phyloP scores from a whole-genome alignment of 805 yeast species.

The Zygosaccharomyces bailii region DNA sequence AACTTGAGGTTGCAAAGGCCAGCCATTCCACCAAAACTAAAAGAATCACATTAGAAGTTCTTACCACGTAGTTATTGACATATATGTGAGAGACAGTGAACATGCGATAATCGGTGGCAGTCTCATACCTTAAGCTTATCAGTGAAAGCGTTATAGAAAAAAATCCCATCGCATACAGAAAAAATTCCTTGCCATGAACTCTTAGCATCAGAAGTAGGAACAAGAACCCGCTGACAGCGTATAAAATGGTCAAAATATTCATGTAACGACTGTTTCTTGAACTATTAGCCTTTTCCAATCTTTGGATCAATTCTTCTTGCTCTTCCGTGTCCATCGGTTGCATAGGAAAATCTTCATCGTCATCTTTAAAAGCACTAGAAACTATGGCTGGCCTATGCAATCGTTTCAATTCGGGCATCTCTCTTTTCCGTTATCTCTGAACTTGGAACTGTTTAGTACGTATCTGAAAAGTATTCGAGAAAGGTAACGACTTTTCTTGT shows the following conservation, averaged over 20 bases:
- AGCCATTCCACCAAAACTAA: constrained; percentile 30
- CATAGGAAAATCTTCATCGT: constrained; percentile 15
- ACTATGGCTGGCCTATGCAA: constrained; percentile 18
- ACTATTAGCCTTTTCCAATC: constrained; percentile 25
- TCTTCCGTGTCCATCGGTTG: constrained; percentile 33
- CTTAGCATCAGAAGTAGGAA: constrained; percentile 26
- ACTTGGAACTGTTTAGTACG: no score
- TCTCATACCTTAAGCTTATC: constrained; percentile 27
- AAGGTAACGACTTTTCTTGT: background rate
- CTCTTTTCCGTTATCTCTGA: no score
- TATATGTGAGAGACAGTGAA: constrained; percentile 16
- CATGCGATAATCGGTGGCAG: constrained; percentile 22
- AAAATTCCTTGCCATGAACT: constrained; percentile 13
- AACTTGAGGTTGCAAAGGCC: constrained; percentile 16
- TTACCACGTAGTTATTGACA: constrained; percentile 21
- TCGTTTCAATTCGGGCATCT: constrained; percentile 29
- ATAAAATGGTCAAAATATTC: constrained; percentile 21
- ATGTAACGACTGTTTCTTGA: constrained; percentile 20
- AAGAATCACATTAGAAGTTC: constrained; percentile 22
- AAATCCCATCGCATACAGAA: constrained; percentile 16
- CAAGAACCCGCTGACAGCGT: constrained; percentile 24
- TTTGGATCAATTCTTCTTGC: constrained; percentile 32
- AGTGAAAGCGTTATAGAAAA: constrained; percentile 30
- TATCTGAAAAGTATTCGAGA: no score
- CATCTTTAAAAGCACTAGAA: constrained; percentile 11